phyloP scores from a whole-genome alignment of 2,329 filamentous ascomycete species.

The Corynespora cassiicola region DNA sequence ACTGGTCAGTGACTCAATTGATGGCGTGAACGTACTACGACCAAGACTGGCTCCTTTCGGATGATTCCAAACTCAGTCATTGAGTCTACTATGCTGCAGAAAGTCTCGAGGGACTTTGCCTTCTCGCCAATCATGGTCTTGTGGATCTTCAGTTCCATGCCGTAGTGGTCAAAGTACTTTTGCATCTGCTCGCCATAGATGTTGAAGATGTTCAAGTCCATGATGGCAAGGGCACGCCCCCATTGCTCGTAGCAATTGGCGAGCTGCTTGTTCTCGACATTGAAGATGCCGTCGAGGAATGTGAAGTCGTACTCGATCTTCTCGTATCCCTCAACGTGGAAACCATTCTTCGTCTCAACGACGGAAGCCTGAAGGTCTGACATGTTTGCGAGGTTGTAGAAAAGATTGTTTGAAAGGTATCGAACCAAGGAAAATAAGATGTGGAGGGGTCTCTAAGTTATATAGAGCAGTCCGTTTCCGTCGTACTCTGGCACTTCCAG shows the following conservation, averaged over 20 bases:
- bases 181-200: constrained; percentile 72
- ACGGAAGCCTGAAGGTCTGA: constrained; percentile 72
- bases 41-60: constrained; percentile 59
- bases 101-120: constrained; percentile 74
- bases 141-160: constrained; percentile 68
- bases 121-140: constrained; percentile 79
- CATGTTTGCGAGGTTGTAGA: constrained; percentile 54
- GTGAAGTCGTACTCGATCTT: constrained; percentile 80
- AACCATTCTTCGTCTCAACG: constrained; percentile 67
- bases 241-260: constrained; percentile 70
- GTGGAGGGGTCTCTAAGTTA: constrained; percentile 16
- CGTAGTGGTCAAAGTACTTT: constrained; percentile 70
- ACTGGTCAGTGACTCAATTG: constrained; percentile 16
- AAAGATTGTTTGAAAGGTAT: constrained; percentile 34
- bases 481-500: constrained; percentile 19
- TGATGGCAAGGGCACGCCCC: constrained; percentile 71
- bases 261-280: constrained; percentile 65
- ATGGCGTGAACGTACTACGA: constrained; percentile 51
- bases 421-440: background rate
- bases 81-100: constrained; percentile 73
- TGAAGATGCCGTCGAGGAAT: constrained; percentile 74
- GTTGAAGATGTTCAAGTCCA: constrained; percentile 74
- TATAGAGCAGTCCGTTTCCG: constrained; percentile 21
- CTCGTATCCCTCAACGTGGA: constrained; percentile 76
- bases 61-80: constrained; percentile 77